Evolutionary conservation across 345 rosid species (phyloP).

Genomic region (Dimocarpus longan): DNA sequence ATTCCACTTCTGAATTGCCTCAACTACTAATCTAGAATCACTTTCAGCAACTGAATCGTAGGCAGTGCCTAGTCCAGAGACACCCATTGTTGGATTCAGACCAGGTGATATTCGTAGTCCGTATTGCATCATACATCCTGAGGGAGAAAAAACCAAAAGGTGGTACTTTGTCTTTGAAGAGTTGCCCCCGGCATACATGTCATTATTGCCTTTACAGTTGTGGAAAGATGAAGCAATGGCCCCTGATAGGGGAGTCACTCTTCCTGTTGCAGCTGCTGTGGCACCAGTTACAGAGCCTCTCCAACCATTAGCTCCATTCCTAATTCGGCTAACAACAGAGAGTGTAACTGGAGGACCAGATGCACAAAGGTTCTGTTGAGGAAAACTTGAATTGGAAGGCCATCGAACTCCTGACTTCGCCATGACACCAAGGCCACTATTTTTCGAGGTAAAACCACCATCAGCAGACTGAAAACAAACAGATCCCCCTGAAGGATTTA

Average conservation of each 20-base stretch:
- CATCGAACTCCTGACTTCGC: conserved; percentile 42
- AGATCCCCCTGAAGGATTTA: conserved; percentile 62
- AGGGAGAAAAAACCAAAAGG: conserved; percentile 82
- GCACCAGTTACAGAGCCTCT: conserved; percentile 74
- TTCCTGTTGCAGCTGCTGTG: conserved; percentile 90
- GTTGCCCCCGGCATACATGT: conserved; percentile 29
- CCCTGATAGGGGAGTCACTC: conserved; percentile 58
- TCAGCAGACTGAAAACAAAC: conserved; percentile 40
- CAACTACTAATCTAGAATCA: conserved; percentile 68
- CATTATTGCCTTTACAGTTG: conserved; percentile 53
- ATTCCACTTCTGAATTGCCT: conserved; percentile 84
- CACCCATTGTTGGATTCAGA: conserved; percentile 34
- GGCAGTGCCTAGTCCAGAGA: conserved; percentile 38
- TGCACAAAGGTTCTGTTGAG: conserved; percentile 44
- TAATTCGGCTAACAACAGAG: conserved; percentile 78
- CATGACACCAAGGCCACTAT: conserved; percentile 31
- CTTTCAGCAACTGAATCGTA: conserved; percentile 56
- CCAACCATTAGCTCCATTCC: conserved; percentile 81
- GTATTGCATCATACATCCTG: conserved; percentile 84
- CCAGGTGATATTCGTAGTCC: conserved; percentile 44
- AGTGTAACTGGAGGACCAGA: conserved; percentile 66
- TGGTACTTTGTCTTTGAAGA: conserved; percentile 49
- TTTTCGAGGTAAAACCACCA: conserved; percentile 33
- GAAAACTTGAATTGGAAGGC: conserved; percentile 38
- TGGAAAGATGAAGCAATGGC: conserved; percentile 79